Conservation (phyloP, 1,284 basidiomycete species). For the Xanthoconium separans region DNA sequence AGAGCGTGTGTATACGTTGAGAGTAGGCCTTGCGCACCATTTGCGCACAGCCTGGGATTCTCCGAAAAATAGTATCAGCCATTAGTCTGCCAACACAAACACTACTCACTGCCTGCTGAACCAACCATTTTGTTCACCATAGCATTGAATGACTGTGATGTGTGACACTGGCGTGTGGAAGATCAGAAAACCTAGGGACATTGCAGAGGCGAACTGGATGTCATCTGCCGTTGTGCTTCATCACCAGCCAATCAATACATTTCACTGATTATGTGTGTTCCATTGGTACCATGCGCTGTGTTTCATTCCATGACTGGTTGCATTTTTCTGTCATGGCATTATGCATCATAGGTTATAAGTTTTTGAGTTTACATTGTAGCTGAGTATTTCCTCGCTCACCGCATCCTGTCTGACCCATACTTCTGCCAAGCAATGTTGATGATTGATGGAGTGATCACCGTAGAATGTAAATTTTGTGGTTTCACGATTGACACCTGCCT, state of each 20-base stretch:
- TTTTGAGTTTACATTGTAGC: no score
- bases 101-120: neutral
- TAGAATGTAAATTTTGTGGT: neutral
- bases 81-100: neutral
- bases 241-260: neutral
- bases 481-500: neutral
- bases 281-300: neutral
- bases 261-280: no score
- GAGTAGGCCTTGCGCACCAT: neutral
- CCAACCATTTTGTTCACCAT: neutral
- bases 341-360: no score
- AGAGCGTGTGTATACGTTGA: neutral
- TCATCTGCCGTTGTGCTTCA: neutral
- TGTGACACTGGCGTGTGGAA: no score
- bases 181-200: neutral
- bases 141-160: no score
- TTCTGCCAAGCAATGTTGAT: neutral
- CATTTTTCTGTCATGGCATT: no score
- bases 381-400: no score
- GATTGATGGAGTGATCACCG: neutral
- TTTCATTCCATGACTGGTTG: neutral
- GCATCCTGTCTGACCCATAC: neutral
- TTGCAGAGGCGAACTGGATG: neutral
- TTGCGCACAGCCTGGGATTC: neutral
- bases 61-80: neutral